Evolutionary conservation across 148 eudicot species (phyloP).

Genomic region (Vaccinium corymbosum): DNA sequence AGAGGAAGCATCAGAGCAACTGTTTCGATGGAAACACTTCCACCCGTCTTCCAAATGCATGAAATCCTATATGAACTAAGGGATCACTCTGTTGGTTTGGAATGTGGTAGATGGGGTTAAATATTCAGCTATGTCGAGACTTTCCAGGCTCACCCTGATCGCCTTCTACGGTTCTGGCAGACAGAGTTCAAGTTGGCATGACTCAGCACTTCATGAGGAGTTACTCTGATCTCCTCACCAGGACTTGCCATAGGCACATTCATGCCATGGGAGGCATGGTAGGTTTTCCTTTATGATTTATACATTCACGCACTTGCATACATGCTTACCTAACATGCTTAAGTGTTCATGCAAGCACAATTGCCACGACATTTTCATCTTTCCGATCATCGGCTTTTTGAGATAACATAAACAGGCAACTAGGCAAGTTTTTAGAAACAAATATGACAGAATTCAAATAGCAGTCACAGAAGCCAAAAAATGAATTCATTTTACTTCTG

Average conservation of each 20-base stretch:
- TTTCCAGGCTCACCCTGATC: slow-evolving; percentile 70
- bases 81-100: slow-evolving; percentile 74
- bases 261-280: slow-evolving; percentile 97
- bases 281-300: background rate
- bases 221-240: slow-evolving; percentile 72
- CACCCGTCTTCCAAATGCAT: slow-evolving; percentile 81
- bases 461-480: too few relatives aligned
- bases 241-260: slow-evolving; percentile 76
- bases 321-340: background rate
- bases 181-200: slow-evolving; percentile 74
- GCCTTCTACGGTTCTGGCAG: slow-evolving; percentile 46
- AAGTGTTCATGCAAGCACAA: background rate
- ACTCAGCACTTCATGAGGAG: slow-evolving; percentile 74
- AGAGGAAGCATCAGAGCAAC: slow-evolving; percentile 80
- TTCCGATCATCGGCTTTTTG: background rate
- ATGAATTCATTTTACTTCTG: too few relatives aligned
- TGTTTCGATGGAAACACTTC: slow-evolving; percentile 78
- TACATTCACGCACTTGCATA: background rate
- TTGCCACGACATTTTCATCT: background rate
- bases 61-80: slow-evolving; percentile 72
- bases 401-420: background rate
- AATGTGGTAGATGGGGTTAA: slow-evolving; percentile 89
- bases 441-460: too few relatives aligned
- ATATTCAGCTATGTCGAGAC: slow-evolving; percentile 85
- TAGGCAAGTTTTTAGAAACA: too few relatives aligned